These are phyloP conservation scores for Botryotinia convoluta DNA, from an alignment of 2,329 filamentous ascomycete genomes.

Conservation along the genomic window DNA sequence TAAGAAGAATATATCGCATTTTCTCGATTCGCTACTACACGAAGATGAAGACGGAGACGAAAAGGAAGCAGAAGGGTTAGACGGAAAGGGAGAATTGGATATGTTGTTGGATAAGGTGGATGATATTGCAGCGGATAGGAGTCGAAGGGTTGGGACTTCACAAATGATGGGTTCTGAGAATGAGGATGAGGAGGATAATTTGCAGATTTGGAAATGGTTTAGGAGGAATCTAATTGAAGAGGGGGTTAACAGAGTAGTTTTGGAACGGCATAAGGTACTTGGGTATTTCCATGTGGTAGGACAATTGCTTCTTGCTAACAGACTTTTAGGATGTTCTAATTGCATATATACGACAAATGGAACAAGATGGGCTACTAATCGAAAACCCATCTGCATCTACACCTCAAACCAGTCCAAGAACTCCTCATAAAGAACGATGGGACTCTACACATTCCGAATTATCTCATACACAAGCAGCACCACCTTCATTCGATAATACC, in stretches of 20 bases:
- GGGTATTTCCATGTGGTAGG: neutral
- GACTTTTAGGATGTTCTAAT: slow-evolving; percentile 52
- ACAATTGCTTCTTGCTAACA: slow-evolving; percentile 24
- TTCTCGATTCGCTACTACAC: slow-evolving; percentile 56
- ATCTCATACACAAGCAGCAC: slow-evolving; percentile 23
- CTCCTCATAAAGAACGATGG: slow-evolving; percentile 31
- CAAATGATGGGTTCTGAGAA: slow-evolving; percentile 39
- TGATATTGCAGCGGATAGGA: slow-evolving; percentile 52
- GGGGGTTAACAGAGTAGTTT: slow-evolving; percentile 57
- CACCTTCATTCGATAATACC: slow-evolving; percentile 30
- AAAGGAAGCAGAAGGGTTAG: slow-evolving; percentile 19
- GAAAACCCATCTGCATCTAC: slow-evolving; percentile 40
- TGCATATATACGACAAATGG: slow-evolving; percentile 60
- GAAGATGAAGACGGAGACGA: slow-evolving; percentile 39
- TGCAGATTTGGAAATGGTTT: slow-evolving; percentile 58
- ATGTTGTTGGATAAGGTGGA: slow-evolving; percentile 61
- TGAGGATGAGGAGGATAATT: slow-evolving; percentile 48
- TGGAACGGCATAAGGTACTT: slow-evolving; percentile 54
- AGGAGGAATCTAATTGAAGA: slow-evolving; percentile 56
- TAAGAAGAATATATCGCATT: slow-evolving; percentile 52
- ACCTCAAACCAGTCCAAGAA: slow-evolving; percentile 33
- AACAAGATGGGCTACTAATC: slow-evolving; percentile 54
- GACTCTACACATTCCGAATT: slow-evolving; percentile 23
- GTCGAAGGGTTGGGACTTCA: slow-evolving; percentile 41
- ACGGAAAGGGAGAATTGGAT: slow-evolving; percentile 43